phyloP scores from a whole-genome alignment of 2,329 filamentous ascomycete species.

The Fusarium graminum region DNA sequence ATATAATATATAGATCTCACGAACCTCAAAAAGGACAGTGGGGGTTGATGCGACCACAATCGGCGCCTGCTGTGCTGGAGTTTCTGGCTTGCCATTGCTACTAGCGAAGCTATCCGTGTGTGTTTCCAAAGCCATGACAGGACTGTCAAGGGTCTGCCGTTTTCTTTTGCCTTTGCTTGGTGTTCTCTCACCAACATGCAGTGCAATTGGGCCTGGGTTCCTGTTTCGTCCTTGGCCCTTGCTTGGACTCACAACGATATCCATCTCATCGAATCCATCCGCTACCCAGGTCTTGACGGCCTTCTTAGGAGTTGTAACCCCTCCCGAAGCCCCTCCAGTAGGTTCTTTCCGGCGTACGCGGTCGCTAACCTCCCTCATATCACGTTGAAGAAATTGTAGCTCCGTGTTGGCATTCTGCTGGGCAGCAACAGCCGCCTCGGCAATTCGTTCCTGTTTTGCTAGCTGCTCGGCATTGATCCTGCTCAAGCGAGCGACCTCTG shows the following conservation, averaged over 20 bases:
- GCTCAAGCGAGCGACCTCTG: constrained; percentile 71
- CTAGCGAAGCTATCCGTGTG: constrained; percentile 59
- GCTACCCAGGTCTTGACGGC: constrained; percentile 68
- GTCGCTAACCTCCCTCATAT: constrained; percentile 71
- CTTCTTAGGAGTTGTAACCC: constrained; percentile 71
- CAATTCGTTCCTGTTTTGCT: constrained; percentile 71
- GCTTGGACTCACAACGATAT: constrained; percentile 66
- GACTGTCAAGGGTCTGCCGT: constrained; percentile 73
- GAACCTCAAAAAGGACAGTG: constrained; percentile 62
- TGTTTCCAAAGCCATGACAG: constrained; percentile 70
- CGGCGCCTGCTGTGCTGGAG: constrained; percentile 35
- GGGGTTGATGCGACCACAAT: constrained; percentile 46
- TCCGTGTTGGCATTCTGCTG: constrained; percentile 76
- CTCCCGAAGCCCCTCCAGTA: constrained; percentile 40
- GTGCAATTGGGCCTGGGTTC: constrained; percentile 59
- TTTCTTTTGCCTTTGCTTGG: constrained; percentile 81
- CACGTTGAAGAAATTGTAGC: constrained; percentile 78
- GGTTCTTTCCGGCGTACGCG: constrained; percentile 63
- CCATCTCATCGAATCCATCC: constrained; percentile 82
- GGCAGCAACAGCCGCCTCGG: constrained; percentile 74
- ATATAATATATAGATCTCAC: constrained; percentile 27
- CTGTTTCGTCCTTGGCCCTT: constrained; percentile 61
- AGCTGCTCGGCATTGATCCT: constrained; percentile 74
- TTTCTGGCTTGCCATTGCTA: constrained; percentile 48
- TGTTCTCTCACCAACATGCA: constrained; percentile 64